Evolutionary conservation across 2,329 filamentous ascomycete genomes (phyloP), one percentile per base, ranked within the genome.

Genomic region (Kalaharituber pfeilii): DNA sequence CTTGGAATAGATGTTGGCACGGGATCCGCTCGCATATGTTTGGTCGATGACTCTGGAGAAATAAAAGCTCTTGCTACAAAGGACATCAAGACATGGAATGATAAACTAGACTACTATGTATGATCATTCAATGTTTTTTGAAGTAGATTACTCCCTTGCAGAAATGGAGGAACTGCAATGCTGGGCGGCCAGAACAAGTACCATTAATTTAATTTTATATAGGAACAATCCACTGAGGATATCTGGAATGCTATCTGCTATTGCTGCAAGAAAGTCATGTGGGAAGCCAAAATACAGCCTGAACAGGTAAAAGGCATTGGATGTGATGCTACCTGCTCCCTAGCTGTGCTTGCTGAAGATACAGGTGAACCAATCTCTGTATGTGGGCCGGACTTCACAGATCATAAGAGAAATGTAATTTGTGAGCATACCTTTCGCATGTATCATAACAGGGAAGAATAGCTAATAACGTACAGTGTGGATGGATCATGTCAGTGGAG

Each of bases 281-380:
- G 76, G 65, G 82, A 94, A 68, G 84, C 89, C 62, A 81, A 81
- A 62, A 81, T 94, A 62, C 80, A 89, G 64, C 77, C 81, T 3
- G 72, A 72, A 59, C 80, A 78, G 30, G 82, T 98, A 64, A 83
- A 83, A 62, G 91, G 91, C 56, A 86, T 98, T 65, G 91, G 91
- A 52, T 96, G 98, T 69, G 91, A 98, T 68, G 91, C 91, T 22
- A 98, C 91, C n/a, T 98, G 91, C 74, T 98, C 91, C 18, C 78
- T 98, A 26, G 79, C 88, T 28, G 88, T 96, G 62, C 94, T 98
- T 70, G 77, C 81, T 53, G 74, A 84, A 65, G 86, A 94, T 63
- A 94, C 86, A 3, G 84, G 94, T 67, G 84, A 94, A 69, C 91
- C 91, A 1, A 75, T 95, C 49, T 76, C 83, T n/a, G 86, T 98